Percentiles rank a stretch among this genome's conserved stretches.
Evolutionary conservation across 2,329 filamentous ascomycete genomes (phyloP).

Genomic region (Aplosporella prunicola): DNA sequence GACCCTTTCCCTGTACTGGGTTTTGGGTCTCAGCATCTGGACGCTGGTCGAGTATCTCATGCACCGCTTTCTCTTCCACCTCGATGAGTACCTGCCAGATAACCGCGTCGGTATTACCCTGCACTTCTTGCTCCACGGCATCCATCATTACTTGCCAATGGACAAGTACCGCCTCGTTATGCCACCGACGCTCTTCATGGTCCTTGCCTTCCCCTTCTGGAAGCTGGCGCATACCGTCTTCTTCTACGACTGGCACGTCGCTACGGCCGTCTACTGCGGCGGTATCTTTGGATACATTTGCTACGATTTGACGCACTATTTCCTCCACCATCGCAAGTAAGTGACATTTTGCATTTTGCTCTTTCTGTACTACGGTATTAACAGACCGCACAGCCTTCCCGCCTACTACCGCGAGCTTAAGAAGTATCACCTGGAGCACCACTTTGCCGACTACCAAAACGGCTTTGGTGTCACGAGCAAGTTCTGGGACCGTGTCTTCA

Average conservation of each 20-base stretch:
- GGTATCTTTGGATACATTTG: constrained; percentile 92
- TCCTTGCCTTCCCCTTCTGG: constrained; percentile 84
- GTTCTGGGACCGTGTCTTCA: constrained; percentile 92
- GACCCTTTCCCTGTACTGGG: constrained; percentile 45
- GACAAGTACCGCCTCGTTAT: constrained; percentile 95
- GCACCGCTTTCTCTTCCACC: constrained; percentile 86
- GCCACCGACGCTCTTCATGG: constrained; percentile 81
- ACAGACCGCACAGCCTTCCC: constrained; percentile 51
- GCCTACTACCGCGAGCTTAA: constrained; percentile 85
- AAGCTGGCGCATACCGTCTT: constrained; percentile 77
- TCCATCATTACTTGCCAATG: constrained; percentile 99
- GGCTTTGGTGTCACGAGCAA: constrained; percentile 93
- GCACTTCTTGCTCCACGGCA: constrained; percentile 91
- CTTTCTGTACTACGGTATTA: neutral
- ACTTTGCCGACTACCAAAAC: constrained; percentile 96
- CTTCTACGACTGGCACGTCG: constrained; percentile 75
- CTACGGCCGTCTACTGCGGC: constrained; percentile 69
- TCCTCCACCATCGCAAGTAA: constrained; percentile 86
- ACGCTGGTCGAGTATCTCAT: constrained; percentile 80
- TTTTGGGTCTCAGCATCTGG: constrained; percentile 69
- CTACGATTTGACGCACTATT: constrained; percentile 98
- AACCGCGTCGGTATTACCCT: constrained; percentile 76
- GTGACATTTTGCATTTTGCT: constrained; percentile 20
- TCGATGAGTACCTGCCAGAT: constrained; percentile 86
- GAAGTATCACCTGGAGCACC: constrained; percentile 94